Percentiles rank a stretch among this genome's conserved stretches.
phyloP scores from a whole-genome alignment of 2,329 filamentous ascomycete genomes.

The Colletotrichum neosansevieriae region DNA sequence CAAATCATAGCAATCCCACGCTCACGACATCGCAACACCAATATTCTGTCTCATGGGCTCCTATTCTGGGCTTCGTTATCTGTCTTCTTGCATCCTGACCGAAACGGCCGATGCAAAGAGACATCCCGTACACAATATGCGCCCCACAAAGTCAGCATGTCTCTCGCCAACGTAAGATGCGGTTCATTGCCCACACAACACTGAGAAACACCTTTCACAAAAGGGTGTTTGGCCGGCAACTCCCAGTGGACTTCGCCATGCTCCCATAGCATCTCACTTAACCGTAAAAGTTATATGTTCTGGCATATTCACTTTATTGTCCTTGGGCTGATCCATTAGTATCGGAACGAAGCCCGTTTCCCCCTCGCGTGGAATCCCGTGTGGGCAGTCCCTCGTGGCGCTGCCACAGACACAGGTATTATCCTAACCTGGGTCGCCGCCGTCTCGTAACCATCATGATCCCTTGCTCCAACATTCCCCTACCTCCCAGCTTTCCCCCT shows the following conservation, averaged over 20 bases:
- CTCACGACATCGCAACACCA: constrained; percentile 3
- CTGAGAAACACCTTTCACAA: neutral
- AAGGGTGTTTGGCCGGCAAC: constrained; percentile 34
- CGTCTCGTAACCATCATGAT: constrained; percentile 26
- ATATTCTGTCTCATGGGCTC: constrained; percentile 17
- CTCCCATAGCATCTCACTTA: constrained; percentile 14
- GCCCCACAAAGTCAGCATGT: neutral
- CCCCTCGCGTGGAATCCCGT: constrained; percentile 20
- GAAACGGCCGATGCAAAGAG: neutral
- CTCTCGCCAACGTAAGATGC: neutral
- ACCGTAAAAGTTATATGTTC: neutral
- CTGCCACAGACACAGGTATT: constrained; percentile 24
- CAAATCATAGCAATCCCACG: neutral
- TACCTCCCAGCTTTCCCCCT: neutral
- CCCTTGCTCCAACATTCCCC: constrained; percentile 24
- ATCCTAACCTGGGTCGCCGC: neutral
- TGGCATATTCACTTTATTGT: neutral
- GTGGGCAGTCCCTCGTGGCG: neutral
- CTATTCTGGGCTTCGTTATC: neutral
- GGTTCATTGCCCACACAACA: neutral
- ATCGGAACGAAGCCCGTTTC: constrained; percentile 35
- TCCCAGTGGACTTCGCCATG: constrained; percentile 22
- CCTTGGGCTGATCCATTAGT: constrained; percentile 24
- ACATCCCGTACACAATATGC: constrained; percentile 13
- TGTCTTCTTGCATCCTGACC: neutral